Evolutionary conservation across 768 basidiomycete species (phyloP), one percentile per base, ranked within the genome.

Genomic region (Collybia sordida): DNA sequence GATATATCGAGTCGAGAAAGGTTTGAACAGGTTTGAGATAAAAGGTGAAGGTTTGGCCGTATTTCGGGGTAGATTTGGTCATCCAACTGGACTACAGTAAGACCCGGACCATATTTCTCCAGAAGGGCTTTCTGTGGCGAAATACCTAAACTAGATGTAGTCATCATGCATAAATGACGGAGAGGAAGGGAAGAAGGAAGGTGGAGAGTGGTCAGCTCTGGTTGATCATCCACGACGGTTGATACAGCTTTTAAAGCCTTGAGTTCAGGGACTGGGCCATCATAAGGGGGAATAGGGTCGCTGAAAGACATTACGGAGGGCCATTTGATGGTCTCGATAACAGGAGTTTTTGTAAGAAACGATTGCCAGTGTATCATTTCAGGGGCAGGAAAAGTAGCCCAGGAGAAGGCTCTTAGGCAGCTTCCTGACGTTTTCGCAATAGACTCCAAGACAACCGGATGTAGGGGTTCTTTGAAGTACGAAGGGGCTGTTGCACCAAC

Each of bases 1-100:
- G 52, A 51, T 8, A 61, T 25, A 18, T 61, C 49, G 6, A 61
- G 48, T 35, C 57, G 53, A 14, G 22, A 12, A 14, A 59, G 53
- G 8, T 49, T 52, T 12, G 56, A 43, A 34, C 58, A 59, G 12
- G 11, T 44, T 2, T 15, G 11, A 18, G 47, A 42, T 18, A 59
- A 8, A 4, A 37, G 9, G 4, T 42, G 9, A 7, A 46, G 23
- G 1, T 49, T 11, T 3, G 12, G 37, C 3, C 25, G 12, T 18
- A 49, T 12, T 6, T 12, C 18, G 9, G 1, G 15, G 9, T 37
- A 24, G n/a, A 15, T 4, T 3, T 25, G 14, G 1, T 49, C 8
- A 24, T 47, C 12, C 11, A 59, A 49, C 28, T 50, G 51, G 2
- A 59, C 12, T 3, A 53, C 25, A 37, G 57, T 47, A 7, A 59